Evolutionary conservation across 441 rosid genomes (phyloP), one percentile per base, ranked within the genome.

Genomic region (Raphanus hybrid): DNA sequence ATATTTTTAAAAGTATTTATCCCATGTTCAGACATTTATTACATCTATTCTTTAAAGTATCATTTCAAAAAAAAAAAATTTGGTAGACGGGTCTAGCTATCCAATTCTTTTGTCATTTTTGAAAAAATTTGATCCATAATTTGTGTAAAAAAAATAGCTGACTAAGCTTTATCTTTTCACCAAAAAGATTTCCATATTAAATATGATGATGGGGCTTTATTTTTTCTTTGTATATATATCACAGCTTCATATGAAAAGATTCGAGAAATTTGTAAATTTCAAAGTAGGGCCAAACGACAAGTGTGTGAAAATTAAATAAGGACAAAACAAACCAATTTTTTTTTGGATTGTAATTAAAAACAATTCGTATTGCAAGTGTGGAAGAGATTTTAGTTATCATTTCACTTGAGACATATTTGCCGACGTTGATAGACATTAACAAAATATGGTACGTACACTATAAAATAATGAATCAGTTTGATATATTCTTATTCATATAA

Each of bases 391-490:
- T 39, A 14, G 52, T 77, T 67, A 29, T 65, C 61, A 48, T 8
- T 26, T 48, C 37, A 41, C 73, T 48, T 35, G 52, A 78, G 81
- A 78, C 81, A 78, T 50, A 78, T 35, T 78, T 72, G 73, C 77
- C 6, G 37, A 63, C 73, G 68, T 26, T 73, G 16, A 32, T 45
- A 35, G 26, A 32, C 39, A 54, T 41, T 29, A 58, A 3, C 71
- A 71, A 43, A 43, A 29, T 77, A 59, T 67, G 10, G 52, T 76
- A 41, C 34, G 70, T 12, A 69, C 45, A 54, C 68, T 50, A 48
- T 48, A 37, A 1, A 64, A 57, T 32, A 70, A 64, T 70, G 37
- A 64, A 0, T 27, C 66, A 26, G 39, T 54, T 55, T 64, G 41
- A 65, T 32, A 34, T 64, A 16, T 20, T 43, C 58, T 62, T 12